Base-by-base conservation (phyloP, 2,329 filamentous ascomycete genomes). In the Microcyclospora tardicrescens region DNA sequence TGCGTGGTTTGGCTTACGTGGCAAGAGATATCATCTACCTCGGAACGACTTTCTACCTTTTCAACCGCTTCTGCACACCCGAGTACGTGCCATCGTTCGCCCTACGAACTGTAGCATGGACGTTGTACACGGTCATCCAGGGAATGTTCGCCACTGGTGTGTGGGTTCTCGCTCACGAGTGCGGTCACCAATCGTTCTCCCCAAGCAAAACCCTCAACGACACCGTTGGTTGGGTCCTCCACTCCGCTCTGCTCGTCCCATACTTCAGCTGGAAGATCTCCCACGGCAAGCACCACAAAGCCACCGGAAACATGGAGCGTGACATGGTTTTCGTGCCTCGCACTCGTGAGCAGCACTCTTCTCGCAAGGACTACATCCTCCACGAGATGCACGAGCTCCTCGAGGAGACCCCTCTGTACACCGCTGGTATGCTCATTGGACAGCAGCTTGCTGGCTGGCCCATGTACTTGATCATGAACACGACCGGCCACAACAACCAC, bases 221-320 rank as follows among this genome's bases (percentile, higher is more conserved):
- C 64, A 76, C 83, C 16, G 85, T 91, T 42, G 89, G 89, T 56
- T 95, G 84, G 84, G 63, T 94, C 60, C 76, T 84, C 53, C 89
- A 96, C 69, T 94, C 87, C 29, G 64, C 77, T 33, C 77, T 95
- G 30, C 72, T 95, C 40, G 89, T 98, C 35, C 91, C 91, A 15
- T 98, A 96, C 71, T 98, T 95, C 71, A 93, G 85, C 60, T 98
- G 91, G 91, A 93, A 98, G 70, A 87, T 96, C 66, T 94, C 86
- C 50, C 91, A 98, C 69, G 83, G 85, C 70, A 94, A 94, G 77
- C 91, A 98, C 72, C 91, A 98, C 82, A 96, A 96, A 75, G 86
- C 87, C 48, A 98, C 91, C 30, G 91, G 87, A 54, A 77, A 98
- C 72, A 79, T 98, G 67, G 86, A 93, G 67, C 84, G 89, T 52